A percentile compares a stretch with the other conserved stretches of the same genome.
These are phyloP conservation scores for Pythium myriotylum DNA, from an alignment of 352 stramenopile genomes.

Conservation along the genomic window DNA sequence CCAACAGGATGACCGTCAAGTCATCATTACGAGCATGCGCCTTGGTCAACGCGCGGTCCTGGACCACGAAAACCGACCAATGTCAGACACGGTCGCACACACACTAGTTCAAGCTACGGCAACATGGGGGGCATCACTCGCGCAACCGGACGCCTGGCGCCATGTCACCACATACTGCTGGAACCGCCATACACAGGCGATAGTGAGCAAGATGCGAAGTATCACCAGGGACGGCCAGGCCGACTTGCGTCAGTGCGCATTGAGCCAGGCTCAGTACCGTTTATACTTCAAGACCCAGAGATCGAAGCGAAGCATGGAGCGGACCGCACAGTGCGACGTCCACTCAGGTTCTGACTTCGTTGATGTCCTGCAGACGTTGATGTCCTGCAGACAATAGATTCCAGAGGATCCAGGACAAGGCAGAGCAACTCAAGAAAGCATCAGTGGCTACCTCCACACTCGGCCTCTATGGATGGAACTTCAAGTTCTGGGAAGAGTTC, in stretches of 20 bases:
- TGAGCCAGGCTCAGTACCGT: not conserved
- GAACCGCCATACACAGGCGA: not conserved
- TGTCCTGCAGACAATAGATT: not conserved
- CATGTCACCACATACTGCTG: not conserved
- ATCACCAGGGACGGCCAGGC: not conserved
- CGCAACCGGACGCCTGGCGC: not conserved
- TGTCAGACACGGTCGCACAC: not conserved
- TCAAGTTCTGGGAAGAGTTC: slow-evolving; percentile 16
- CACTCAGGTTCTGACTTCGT: slow-evolving; percentile 1
- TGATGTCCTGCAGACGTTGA: not conserved
- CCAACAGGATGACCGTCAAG: not conserved
- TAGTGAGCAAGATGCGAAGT: slow-evolving; percentile 2
- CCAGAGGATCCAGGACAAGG: not conserved
- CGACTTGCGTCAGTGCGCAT: slow-evolving; percentile 1
- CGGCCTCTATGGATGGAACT: slow-evolving; percentile 1
- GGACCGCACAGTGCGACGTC: not conserved
- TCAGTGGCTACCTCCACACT: slow-evolving; percentile 5
- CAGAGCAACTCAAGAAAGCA: slow-evolving; percentile 6
- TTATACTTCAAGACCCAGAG: slow-evolving; percentile 6
- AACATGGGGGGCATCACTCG: not conserved
- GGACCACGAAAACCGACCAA: not conserved
- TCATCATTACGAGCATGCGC: slow-evolving; percentile 3
- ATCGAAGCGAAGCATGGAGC: not conserved
- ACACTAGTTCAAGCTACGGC: not conserved
- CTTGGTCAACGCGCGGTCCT: not conserved